Evolutionary conservation across 345 rosid species (phyloP).

Genomic region (Lumnitzera littorea): DNA sequence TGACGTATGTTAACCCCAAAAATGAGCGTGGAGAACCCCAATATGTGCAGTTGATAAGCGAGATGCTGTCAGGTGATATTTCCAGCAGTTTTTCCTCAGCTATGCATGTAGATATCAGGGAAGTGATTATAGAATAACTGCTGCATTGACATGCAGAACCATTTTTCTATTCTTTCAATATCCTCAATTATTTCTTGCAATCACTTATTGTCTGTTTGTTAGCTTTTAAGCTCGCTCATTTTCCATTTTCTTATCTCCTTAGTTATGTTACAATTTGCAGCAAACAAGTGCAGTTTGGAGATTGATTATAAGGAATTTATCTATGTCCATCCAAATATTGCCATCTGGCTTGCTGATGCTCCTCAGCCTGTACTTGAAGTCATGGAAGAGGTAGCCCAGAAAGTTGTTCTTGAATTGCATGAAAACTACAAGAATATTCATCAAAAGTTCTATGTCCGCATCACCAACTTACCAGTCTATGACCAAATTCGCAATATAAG

Average conservation of each 20-base stretch:
- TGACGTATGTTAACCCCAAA: conserved; percentile 67
- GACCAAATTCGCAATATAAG: conserved; percentile 95
- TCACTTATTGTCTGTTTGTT: neutral
- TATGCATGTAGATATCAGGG: neutral
- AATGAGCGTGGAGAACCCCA: conserved; percentile 59
- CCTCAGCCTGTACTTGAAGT: conserved; percentile 96
- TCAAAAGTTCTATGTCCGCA: conserved; percentile 77
- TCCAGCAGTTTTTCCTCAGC: neutral
- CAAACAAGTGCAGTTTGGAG: conserved; percentile 87
- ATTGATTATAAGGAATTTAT: conserved; percentile 89
- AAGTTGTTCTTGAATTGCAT: conserved; percentile 76
- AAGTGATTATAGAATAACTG: neutral
- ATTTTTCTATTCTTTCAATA: too few relatives aligned
- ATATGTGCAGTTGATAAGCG: conserved; percentile 77
- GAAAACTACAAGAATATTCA: conserved; percentile 86
- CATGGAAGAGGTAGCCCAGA: conserved; percentile 85
- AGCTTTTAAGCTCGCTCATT: neutral
- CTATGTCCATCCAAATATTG: conserved; percentile 85
- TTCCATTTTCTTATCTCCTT: neutral
- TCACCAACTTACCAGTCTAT: conserved; percentile 82
- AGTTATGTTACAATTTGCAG: conserved; percentile 35
- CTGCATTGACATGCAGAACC: too few relatives aligned
- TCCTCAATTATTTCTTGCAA: neutral
- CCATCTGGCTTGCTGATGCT: conserved; percentile 98
- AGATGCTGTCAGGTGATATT: conserved; percentile 84